A percentile compares a stretch with the other conserved stretches of the same genome.
Evolutionary conservation across 2,329 filamentous ascomycete genomes (phyloP).

Genomic region (Alternaria consortialis): DNA sequence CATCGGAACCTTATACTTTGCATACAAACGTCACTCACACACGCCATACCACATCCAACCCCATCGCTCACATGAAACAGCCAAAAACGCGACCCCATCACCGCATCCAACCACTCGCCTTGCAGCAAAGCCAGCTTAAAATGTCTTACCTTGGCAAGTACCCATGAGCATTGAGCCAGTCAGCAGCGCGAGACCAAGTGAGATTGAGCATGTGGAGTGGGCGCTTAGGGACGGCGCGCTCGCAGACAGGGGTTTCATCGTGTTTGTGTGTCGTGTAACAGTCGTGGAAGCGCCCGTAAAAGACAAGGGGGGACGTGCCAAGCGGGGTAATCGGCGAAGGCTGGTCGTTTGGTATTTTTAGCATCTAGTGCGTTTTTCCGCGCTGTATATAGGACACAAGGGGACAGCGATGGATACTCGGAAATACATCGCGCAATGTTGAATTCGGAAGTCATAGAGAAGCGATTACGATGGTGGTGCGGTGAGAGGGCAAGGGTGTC

Average conservation of each 20-base stretch:
- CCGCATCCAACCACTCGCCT: constrained; percentile 2
- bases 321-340: constrained; percentile 3
- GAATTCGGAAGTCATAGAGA: background rate
- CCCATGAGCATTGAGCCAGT: constrained; percentile 2
- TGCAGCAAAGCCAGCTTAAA: constrained; percentile 1
- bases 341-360: background rate
- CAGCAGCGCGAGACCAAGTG: constrained; percentile 4
- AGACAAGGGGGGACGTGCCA: constrained; percentile 7
- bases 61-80: constrained; percentile 3
- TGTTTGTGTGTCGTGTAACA: constrained; percentile 1
- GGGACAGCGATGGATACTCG: background rate
- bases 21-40: constrained; percentile 6
- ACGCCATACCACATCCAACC: background rate
- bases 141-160: constrained; percentile 6
- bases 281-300: background rate
- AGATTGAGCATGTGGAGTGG: constrained; percentile 6
- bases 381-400: constrained; percentile 5
- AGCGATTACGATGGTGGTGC: background rate
- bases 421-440: background rate
- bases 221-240: constrained; percentile 4
- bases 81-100: constrained; percentile 8
- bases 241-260: constrained; percentile 3
- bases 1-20: constrained; percentile 2
- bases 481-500: background rate
- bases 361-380: background rate